Base-by-base conservation (phyloP, 1,284 basidiomycete genomes). In the Rhodotorula sp. region DNA sequence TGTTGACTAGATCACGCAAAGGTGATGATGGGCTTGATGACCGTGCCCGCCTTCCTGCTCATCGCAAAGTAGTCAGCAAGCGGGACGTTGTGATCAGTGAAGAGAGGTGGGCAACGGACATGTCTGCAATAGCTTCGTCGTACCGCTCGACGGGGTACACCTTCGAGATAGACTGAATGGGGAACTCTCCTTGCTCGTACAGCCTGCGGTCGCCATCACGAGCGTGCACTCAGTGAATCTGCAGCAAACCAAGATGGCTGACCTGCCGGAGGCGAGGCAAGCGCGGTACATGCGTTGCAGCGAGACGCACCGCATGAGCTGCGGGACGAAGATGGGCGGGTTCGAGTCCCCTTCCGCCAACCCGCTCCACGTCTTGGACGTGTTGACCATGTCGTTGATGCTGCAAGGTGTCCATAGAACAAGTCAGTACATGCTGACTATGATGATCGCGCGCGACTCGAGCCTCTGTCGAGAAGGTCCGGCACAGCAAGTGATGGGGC, bases 91-190 rank as follows among this genome's bases (percentile, higher is more conserved):
- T 41, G 25, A 5, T 9, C 25, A 5, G 13, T 7, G 7, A 8
- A 25, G 54, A 52, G 27, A 54, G n/a, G 34, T 34, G 34, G 34
- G 34, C 2, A 34, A 59, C 71, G 46, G 56, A 70, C 74, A 78
- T 77, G 3, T 70, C 77, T 13, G 71, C 65, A 3, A 78, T 54
- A 0, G 77, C 77, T 9, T 77, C 68, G 17, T 78, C 77, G 25
- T 75, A 61, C 44, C 76, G 34, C 25, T 70, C 74, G n/a, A 67
- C 62, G 17, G 45, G 34, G 64, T 71, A 78, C 21, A 62, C 64
- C 55, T 71, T 74, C 56, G 64, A 66, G 59, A 77, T 74, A 27
- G 73, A 70, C 34, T 77, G 76, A 48, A 78, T 58, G 0, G 77
- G 74, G 69, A 78, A 77, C 19, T 61, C 44, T 2, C 72, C 73